These are phyloP conservation scores for Aspergillus ochraceus DNA, from an alignment of 2,329 filamentous ascomycete species.

Conservation along the genomic window DNA sequence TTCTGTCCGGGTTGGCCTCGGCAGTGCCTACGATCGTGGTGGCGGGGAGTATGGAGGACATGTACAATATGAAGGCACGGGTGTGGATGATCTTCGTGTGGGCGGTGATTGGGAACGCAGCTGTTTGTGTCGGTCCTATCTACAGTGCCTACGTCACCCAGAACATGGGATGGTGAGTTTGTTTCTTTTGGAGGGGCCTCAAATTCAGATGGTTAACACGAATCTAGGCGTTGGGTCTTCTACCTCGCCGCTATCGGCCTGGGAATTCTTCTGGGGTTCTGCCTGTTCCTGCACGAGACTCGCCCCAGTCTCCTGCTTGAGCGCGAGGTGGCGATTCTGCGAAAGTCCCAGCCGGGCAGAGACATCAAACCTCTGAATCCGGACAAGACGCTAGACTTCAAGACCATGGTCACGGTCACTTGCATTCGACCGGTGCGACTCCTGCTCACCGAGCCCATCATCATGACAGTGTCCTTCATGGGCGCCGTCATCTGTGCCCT, in stretches of 20 bases:
- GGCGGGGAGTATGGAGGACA: constrained; percentile 8
- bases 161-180: constrained; percentile 1
- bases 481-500: constrained; percentile 4
- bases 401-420: background rate
- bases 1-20: constrained; percentile 4
- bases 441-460: constrained; percentile 7
- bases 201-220: background rate
- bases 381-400: background rate
- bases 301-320: constrained; percentile 8
- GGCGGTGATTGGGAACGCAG: background rate
- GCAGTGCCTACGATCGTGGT: constrained; percentile 6
- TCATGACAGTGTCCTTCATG: constrained; percentile 4
- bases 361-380: constrained; percentile 5
- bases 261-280: background rate
- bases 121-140: constrained; percentile 4
- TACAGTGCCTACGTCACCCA: constrained; percentile 7
- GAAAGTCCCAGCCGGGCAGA: background rate
- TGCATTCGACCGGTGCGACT: constrained; percentile 4
- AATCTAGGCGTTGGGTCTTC: background rate
- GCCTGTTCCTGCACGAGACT: constrained; percentile 7
- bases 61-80: constrained; percentile 1
- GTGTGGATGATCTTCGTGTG: constrained; percentile 9
- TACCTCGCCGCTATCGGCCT: constrained; percentile 9
- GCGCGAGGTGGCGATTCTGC: constrained; percentile 4
- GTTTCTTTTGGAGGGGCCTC: background rate